Conservation (phyloP, 169 alveolate species). For the Plasmodium vinckei region DNA sequence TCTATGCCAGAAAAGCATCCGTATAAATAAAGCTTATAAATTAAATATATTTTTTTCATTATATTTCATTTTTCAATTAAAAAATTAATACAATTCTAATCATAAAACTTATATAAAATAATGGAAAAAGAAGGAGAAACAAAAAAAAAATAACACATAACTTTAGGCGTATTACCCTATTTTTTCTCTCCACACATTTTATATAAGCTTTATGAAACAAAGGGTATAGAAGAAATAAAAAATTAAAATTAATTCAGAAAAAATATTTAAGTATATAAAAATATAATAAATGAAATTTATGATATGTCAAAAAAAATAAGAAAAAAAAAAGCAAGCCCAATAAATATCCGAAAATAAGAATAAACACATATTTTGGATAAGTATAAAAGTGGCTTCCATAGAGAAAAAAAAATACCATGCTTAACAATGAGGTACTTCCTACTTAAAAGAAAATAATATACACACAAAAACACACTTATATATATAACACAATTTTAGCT, state of each 20-base stretch:
- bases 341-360: not conserved
- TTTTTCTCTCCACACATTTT: not conserved
- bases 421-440: not conserved
- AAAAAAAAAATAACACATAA: not conserved
- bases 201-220: not conserved
- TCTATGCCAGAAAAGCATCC: not conserved
- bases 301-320: not conserved
- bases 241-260: not conserved
- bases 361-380: not conserved
- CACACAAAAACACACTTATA: not conserved
- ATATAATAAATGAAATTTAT: not conserved
- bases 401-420: not conserved
- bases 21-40: conserved; percentile 4
- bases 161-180: too few species aligned
- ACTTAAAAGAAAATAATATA: not conserved
- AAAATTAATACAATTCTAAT: conserved; percentile 12
- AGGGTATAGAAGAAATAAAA: not conserved
- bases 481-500: not conserved
- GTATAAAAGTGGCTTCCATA: not conserved
- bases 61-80: conserved; percentile 5
- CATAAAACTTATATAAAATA: not conserved
- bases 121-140: conserved; percentile 5
- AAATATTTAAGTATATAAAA: conserved; percentile 3
- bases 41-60: not conserved
- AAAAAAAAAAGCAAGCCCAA: not conserved